These are phyloP conservation scores for Pichia manshurica DNA, from an alignment of 805 yeast species.

Conservation along the genomic window DNA sequence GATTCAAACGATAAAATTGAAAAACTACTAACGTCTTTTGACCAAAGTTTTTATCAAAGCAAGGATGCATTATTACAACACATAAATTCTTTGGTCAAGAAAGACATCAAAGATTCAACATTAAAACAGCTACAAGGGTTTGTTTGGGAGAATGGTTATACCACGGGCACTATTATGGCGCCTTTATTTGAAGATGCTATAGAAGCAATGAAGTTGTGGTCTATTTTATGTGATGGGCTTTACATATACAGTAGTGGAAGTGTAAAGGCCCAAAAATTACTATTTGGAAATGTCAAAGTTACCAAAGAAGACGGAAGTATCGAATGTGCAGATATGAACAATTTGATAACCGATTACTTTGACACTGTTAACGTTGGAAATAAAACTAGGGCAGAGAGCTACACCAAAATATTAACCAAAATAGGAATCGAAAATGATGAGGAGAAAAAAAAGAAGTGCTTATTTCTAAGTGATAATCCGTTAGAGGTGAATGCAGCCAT, in stretches of 20 bases:
- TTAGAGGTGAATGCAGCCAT: constrained; percentile 72
- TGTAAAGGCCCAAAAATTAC: constrained; percentile 74
- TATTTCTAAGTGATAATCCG: constrained; percentile 78
- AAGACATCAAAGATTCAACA: constrained; percentile 71
- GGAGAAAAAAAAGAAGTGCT: constrained; percentile 28
- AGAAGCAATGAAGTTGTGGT: constrained; percentile 43
- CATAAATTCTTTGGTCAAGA: constrained; percentile 50
- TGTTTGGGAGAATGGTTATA: constrained; percentile 79
- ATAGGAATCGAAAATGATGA: constrained; percentile 20
- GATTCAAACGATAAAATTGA: constrained; percentile 24
- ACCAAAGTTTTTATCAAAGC: constrained; percentile 29
- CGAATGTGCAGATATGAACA: constrained; percentile 44
- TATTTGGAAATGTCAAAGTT: constrained; percentile 58
- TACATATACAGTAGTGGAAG: constrained; percentile 89
- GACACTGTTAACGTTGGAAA: constrained; percentile 83
- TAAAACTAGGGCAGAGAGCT: constrained; percentile 55
- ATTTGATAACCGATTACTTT: constrained; percentile 57
- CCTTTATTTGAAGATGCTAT: constrained; percentile 76
- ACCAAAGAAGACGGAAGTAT: constrained; percentile 22
- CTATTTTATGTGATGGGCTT: constrained; percentile 30
- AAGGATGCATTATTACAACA: constrained; percentile 37
- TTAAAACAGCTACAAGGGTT: constrained; percentile 78
- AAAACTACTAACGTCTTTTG: constrained; percentile 40
- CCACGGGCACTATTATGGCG: constrained; percentile 66
- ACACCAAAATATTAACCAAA: constrained; percentile 44